Percentiles rank a stretch among this genome's conserved stretches.
Evolutionary conservation across 345 rosid genomes (phyloP).

Genomic region (Corymbia maculata): DNA sequence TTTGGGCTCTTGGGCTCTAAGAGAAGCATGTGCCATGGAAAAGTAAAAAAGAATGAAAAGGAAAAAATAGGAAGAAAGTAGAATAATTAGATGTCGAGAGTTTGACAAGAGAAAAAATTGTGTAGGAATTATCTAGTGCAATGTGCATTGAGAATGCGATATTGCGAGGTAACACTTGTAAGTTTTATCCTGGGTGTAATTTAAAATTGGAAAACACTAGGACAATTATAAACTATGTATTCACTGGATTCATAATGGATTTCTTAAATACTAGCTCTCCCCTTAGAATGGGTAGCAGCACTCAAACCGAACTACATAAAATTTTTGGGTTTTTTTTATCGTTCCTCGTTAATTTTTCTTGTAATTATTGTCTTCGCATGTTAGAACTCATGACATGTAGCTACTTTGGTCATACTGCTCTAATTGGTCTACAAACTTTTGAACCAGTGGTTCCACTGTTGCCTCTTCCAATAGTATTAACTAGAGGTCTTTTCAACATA

Average conservation of each 20-base stretch:
- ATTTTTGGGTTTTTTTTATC: no score
- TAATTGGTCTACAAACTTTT: neutral
- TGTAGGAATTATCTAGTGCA: neutral
- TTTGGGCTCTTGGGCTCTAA: neutral
- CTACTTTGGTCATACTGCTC: neutral
- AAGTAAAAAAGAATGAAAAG: no score
- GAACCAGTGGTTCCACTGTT: neutral
- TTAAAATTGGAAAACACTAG: neutral
- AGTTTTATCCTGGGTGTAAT: no score
- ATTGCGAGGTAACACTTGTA: neutral
- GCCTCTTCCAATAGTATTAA: neutral
- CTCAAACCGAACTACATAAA: no score
- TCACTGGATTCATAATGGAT: no score
- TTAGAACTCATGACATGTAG: neutral
- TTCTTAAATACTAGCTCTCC: neutral
- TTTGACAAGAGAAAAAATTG: neutral
- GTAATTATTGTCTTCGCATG: neutral
- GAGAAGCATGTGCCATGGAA: fast-evolving
- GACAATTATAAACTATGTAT: neutral
- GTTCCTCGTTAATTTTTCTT: no score
- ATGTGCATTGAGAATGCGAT: neutral
- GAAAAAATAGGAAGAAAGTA: neutral
- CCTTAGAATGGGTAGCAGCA: neutral
- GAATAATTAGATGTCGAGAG: neutral
- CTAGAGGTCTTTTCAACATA: neutral